phyloP scores from a whole-genome alignment of 2,329 filamentous ascomycete genomes.

The Beauveria rudraprayagi region DNA sequence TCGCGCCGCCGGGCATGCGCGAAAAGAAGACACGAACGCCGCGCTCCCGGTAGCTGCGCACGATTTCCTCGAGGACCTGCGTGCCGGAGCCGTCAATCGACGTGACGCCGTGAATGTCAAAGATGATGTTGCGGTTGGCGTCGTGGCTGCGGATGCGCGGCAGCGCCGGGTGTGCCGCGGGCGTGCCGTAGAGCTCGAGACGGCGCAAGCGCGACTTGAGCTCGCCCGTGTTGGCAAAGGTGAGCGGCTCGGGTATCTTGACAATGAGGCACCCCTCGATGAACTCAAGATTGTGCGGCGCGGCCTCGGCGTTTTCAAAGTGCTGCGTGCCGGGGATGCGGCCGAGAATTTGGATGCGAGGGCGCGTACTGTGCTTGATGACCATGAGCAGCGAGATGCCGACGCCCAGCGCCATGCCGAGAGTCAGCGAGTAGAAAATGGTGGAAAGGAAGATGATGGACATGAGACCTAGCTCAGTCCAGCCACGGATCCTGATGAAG shows the following conservation, averaged over 20 bases:
- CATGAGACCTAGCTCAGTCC: conserved; percentile 83
- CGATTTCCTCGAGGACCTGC: conserved; percentile 86
- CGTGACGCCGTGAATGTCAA: conserved; percentile 96
- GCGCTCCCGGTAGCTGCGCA: conserved; percentile 66
- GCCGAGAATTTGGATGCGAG: conserved; percentile 92
- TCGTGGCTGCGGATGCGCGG: conserved; percentile 70
- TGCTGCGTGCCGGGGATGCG: conserved; percentile 74
- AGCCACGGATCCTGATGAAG: conserved; percentile 78
- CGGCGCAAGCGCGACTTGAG: conserved; percentile 75
- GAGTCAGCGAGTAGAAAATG: conserved; percentile 87
- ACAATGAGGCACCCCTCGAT: conserved; percentile 90
- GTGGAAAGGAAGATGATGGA: conserved; percentile 81
- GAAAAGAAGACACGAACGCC: conserved; percentile 73
- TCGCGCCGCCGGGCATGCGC: conserved; percentile 39
- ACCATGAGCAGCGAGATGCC: conserved; percentile 84
- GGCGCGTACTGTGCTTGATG: conserved; percentile 81
- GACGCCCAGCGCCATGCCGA: conserved; percentile 90
- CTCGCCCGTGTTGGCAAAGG: conserved; percentile 93
- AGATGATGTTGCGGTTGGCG: conserved; percentile 86
- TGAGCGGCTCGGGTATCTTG: conserved; percentile 94
- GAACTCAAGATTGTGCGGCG: conserved; percentile 70
- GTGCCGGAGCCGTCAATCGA: conserved; percentile 87
- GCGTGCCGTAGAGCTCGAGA: conserved; percentile 86
- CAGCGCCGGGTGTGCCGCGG: conserved; percentile 74
- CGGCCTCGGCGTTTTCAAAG: conserved; percentile 77